phyloP scores from a whole-genome alignment of 2,329 filamentous ascomycete genomes.

The Fusarium sp. region DNA sequence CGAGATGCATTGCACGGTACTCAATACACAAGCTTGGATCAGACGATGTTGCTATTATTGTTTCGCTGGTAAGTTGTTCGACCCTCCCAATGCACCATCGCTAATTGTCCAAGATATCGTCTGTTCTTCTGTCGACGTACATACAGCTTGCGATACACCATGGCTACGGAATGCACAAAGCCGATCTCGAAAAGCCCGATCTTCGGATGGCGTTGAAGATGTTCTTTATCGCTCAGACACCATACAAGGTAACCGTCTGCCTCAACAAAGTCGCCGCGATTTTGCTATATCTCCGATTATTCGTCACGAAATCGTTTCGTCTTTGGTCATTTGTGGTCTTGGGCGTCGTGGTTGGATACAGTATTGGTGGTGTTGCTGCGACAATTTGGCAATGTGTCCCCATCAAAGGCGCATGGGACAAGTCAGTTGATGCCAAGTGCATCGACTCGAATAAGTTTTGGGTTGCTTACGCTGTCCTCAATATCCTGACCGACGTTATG shows the following conservation, averaged over 20 bases:
- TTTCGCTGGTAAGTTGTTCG: neutral
- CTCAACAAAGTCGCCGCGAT: neutral
- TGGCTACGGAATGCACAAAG: neutral
- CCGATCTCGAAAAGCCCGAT: neutral
- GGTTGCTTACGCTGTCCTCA: neutral
- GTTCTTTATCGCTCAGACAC: neutral
- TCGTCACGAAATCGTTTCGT: neutral
- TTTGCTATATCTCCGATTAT: neutral
- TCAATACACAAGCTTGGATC: neutral
- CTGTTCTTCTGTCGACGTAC: neutral
- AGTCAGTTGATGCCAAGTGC: neutral
- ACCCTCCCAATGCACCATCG: rapidly evolving
- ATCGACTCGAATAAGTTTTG: constrained; percentile 4
- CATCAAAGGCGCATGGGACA: neutral
- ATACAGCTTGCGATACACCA: neutral
- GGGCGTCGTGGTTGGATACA: neutral
- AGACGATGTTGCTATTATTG: neutral
- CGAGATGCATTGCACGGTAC: neutral
- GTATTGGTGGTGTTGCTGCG: neutral
- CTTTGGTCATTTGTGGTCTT: neutral
- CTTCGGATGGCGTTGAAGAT: neutral
- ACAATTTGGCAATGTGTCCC: neutral
- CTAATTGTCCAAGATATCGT: neutral
- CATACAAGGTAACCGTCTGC: neutral
- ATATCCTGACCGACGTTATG: neutral